Evolutionary conservation across 2,329 filamentous ascomycete genomes (phyloP), one percentile per base, ranked within the genome.

Genomic region (Aspergillus piperis): DNA sequence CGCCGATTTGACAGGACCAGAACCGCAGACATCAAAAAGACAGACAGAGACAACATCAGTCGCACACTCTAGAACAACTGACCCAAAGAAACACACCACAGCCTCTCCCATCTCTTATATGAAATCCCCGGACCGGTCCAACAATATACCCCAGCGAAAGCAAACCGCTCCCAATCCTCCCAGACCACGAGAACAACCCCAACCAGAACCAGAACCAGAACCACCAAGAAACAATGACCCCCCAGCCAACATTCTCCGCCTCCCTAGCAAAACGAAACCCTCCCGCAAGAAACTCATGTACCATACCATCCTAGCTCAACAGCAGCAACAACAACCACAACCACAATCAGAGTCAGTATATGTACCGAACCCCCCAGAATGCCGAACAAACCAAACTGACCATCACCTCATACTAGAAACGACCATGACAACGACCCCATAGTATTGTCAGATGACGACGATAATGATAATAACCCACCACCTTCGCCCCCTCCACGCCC

Each of bases 251-350:
- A 67, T 68, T 2, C 68, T 78, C 58, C 71, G 72, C 13, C 66
- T 79, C 21, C 65, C 69, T 1, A 66, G 67, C 69, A 36, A 77
- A 76, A 53, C 32, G 4, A 36, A 36, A 13, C 32, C 32, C 32
- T 76, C 77, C 7, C 75, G 78, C 13, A 75, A 68, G n/a, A 80
- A 80, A 59, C 59, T 81, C 30, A 77, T 80, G 72, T 80, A 79
- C 61, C 70, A 69, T 55, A 75, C 74, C 21, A 10, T 21, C 58
- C 64, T 30, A 44, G 19, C 41, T 10, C 62, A 41, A 51, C 61
- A 8, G 23, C 48, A 17, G 15, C 59, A 48, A 44, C 27, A 30
- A 17, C 57, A 58, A 4, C 38, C 55, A 17, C 63, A 50, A 27
- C 38, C 57, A 36, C 32, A 54, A 53, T 56, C 64, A 58, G 66